phyloP scores from a whole-genome alignment of 129 eudicot genomes.

The Lonicera japonica region DNA sequence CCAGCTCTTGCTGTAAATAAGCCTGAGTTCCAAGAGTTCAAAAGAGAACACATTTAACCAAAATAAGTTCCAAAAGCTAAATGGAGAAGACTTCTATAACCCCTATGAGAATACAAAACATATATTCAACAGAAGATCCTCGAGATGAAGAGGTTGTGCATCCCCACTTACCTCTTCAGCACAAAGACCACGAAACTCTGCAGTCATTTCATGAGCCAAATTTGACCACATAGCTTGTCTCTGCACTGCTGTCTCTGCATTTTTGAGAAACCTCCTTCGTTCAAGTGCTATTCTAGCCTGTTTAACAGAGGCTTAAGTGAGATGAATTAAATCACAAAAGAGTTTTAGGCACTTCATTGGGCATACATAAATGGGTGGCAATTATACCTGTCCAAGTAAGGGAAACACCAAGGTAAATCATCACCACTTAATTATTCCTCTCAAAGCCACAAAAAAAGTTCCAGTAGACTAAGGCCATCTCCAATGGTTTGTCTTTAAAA shows the following conservation, averaged over 20 bases:
- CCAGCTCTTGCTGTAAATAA: constrained; percentile 97
- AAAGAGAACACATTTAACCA: neutral
- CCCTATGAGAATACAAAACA: neutral
- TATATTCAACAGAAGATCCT: neutral
- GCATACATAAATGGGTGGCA: neutral
- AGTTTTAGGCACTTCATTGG: neutral
- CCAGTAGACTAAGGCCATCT: too few relatives aligned
- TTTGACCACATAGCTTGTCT: constrained; percentile 95
- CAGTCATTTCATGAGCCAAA: constrained; percentile 99
- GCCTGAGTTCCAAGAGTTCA: constrained; percentile 56
- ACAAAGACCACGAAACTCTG: constrained; percentile 96
- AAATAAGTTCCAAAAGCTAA: neutral
- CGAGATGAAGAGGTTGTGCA: neutral
- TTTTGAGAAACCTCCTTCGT: constrained; percentile 75
- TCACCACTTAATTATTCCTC: constrained; percentile 3
- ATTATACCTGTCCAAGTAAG: neutral
- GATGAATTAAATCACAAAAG: neutral
- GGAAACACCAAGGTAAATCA: neutral
- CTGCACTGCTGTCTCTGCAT: constrained; percentile 95
- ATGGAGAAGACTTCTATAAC: neutral
- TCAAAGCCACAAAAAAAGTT: neutral
- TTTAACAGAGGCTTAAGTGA: constrained; percentile 18
- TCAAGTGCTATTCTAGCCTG: constrained; percentile 98
- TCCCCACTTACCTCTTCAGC: constrained; percentile 85
- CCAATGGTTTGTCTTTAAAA: too few relatives aligned